Evolutionary conservation across 2,329 filamentous ascomycete species (phyloP).

Genomic region (Neofusicoccum umdonicola): DNA sequence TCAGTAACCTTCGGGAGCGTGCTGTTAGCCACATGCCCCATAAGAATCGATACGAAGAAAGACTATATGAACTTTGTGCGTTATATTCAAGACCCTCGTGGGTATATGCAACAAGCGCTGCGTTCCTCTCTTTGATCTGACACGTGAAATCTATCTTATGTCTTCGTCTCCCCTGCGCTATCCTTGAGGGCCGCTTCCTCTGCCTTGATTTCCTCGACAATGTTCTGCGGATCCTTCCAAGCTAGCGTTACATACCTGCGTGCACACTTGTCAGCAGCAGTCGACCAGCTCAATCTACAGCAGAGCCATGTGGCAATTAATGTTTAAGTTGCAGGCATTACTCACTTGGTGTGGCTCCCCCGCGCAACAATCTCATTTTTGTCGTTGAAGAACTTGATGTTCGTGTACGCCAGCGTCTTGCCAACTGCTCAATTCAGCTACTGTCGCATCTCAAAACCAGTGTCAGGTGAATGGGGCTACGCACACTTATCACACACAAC

Average conservation of each 20-base stretch:
- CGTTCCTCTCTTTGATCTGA: too few species aligned
- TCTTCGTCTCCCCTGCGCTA: not conserved
- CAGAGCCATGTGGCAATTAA: not conserved
- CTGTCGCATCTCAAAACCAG: not conserved
- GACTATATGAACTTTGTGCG: too few species aligned
- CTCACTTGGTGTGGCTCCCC: conserved; percentile 66
- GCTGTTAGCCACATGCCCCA: too few species aligned
- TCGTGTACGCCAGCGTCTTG: conserved; percentile 64
- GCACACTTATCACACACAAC: conserved; percentile 65
- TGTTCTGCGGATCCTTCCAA: conserved; percentile 63
- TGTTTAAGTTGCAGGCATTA: not conserved
- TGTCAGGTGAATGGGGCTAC: conserved; percentile 17
- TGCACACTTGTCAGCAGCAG: not conserved
- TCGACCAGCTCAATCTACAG: too few species aligned
- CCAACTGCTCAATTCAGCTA: conserved; percentile 47
- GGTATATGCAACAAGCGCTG: too few species aligned
- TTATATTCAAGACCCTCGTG: too few species aligned
- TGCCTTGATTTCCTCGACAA: conserved; percentile 53
- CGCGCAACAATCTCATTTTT: conserved; percentile 61
- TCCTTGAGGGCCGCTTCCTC: not conserved
- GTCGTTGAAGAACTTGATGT: conserved; percentile 59
- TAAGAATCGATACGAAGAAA: too few species aligned
- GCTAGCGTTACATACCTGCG: conserved; percentile 57
- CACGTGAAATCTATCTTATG: not conserved
- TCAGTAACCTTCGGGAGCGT: too few species aligned